Base-by-base conservation (phyloP, 805 yeast species). In the Ogataea corticis region DNA sequence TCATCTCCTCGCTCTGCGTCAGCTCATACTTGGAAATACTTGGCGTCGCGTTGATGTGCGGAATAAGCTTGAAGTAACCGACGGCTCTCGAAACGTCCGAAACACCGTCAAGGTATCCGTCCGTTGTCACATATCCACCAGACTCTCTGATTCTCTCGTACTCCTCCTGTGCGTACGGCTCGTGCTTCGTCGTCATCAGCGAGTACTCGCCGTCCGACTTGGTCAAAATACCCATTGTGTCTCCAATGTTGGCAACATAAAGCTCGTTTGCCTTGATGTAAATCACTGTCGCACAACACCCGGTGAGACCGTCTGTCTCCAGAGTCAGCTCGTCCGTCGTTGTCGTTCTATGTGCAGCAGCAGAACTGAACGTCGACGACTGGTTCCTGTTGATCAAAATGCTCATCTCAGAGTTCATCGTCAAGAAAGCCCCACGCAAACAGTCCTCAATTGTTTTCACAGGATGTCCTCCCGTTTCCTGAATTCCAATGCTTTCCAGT, bases 181-280 rank as follows among this genome's bases (percentile, higher is more conserved):
- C 89, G 64, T 94, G 97, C 45, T 83, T 80, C 17, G 76, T 80
- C 1, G 96, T 85, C 33, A 94, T 69, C 3, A 80, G 70, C n/a
- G 73, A 69, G 61, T 79, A 85, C 39, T 88, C 92, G 25, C 98
- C 97, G 64, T 87, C 89, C 33, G 80, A 78, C 48, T 85, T 78
- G 7, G 96, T 82, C 41, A 92, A 63, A 40, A 94, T 72, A 1
- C 89, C 91, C 75, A 84, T 85, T 2, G 88, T 82, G 58, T 94
- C 97, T 57, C 99, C 99, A 44, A 88, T 79, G 52, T 91, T 91
- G 2, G 97, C 97, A 18, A 90, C 76, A 63, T 83, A 89, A 17
- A 90, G 62, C 44, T 71, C 75, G 42, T 78, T 77, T 15, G 84
- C 95, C 49, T 80, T 80, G 55, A 92, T 75, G 62, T 88, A 94